A percentile compares a stretch with the other conserved stretches of the same genome.
phyloP scores from a whole-genome alignment of 2,329 filamentous ascomycete genomes.

The Chaetomiaceae sp. region DNA sequence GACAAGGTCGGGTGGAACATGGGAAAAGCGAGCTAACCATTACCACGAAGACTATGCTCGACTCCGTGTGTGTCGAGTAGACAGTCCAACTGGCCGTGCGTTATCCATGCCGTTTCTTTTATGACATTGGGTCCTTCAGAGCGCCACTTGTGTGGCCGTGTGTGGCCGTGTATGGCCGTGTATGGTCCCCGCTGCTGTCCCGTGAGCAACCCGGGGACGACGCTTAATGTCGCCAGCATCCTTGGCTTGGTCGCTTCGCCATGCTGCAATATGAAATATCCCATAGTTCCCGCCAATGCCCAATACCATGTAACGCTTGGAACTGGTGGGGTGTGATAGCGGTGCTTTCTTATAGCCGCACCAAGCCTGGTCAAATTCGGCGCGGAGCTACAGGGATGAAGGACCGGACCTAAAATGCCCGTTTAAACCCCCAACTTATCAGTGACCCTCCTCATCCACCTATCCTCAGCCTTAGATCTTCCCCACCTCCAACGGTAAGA shows the following conservation, averaged over 20 bases:
- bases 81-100: neutral
- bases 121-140: neutral
- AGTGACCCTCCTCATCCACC: slow-evolving; percentile 13
- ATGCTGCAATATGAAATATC: neutral
- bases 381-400: slow-evolving; percentile 7
- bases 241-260: neutral
- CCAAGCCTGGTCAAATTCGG: neutral
- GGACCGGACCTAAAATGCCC: slow-evolving; percentile 6
- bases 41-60: neutral
- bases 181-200: neutral
- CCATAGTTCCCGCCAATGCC: neutral
- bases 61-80: neutral
- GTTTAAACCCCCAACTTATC: slow-evolving; percentile 4
- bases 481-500: neutral
- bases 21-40: neutral
- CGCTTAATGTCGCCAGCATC: neutral
- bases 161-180: neutral
- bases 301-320: slow-evolving; percentile 11
- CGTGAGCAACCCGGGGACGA: neutral
- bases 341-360: slow-evolving; percentile 12
- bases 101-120: neutral
- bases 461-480: neutral
- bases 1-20: neutral
- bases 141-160: neutral
- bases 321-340: slow-evolving; percentile 25